Percentiles rank a stretch among this genome's conserved stretches.
phyloP scores from a whole-genome alignment of 2,329 filamentous ascomycete species.

The Thelonectria discophora region DNA sequence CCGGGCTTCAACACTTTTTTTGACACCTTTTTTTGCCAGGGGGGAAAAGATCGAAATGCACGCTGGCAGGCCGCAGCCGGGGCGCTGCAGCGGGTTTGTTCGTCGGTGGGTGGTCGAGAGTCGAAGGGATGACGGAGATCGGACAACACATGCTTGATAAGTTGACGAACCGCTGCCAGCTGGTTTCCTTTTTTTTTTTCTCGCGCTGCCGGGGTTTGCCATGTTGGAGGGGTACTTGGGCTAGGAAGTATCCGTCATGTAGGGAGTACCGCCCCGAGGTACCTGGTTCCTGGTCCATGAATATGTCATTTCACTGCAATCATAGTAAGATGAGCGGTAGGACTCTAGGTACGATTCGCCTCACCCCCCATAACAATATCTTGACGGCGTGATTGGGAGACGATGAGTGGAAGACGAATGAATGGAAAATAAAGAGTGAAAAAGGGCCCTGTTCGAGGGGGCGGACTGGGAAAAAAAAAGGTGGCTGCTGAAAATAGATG shows the following conservation, averaged over 20 bases:
- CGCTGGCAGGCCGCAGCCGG: background rate
- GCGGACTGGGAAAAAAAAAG: conserved; percentile 19
- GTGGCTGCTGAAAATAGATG: conserved; percentile 25
- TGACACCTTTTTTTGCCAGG: background rate
- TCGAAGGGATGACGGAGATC: background rate
- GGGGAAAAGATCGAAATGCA: background rate
- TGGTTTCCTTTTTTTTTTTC: background rate
- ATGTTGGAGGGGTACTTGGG: background rate
- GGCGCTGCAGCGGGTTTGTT: too few relatives aligned
- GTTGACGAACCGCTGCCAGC: conserved; percentile 2
- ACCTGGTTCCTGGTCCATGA: background rate
- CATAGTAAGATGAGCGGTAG: conserved; percentile 6
- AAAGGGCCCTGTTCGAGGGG: conserved; percentile 14
- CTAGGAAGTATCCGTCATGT: background rate
- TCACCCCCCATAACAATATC: background rate
- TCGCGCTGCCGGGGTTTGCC: too few relatives aligned
- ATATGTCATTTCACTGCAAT: background rate
- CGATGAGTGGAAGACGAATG: too few relatives aligned
- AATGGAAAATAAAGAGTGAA: background rate
- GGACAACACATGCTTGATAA: conserved; percentile 1
- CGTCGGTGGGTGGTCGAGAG: background rate
- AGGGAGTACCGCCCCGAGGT: background rate
- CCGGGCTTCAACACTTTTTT: background rate
- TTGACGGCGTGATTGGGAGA: background rate
- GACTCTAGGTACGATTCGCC: background rate